phyloP scores from a whole-genome alignment of 148 eudicot species.

The Cornus suecica region DNA sequence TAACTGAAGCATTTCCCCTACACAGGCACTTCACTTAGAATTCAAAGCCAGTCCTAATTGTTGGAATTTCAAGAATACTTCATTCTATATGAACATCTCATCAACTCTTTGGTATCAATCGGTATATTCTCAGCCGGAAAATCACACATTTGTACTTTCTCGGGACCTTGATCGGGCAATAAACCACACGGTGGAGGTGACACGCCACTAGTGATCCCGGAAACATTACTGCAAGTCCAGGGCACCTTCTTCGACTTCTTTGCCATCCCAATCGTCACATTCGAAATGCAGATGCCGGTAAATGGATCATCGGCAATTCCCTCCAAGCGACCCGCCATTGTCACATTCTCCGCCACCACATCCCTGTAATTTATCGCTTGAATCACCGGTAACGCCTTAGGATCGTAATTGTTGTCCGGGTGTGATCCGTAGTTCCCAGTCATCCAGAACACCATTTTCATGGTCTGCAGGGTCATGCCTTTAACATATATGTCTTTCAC shows the following conservation, averaged over 20 bases:
- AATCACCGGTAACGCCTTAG: slow-evolving; percentile 25
- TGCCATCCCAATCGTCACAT: slow-evolving; percentile 39
- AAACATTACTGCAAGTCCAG: slow-evolving; percentile 37
- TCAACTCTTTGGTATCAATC: slow-evolving; percentile 17
- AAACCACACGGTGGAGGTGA: slow-evolving; percentile 29
- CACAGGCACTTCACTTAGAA: too few relatives aligned
- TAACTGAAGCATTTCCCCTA: too few relatives aligned
- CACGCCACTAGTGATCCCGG: slow-evolving; percentile 34
- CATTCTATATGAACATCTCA: slow-evolving; percentile 11
- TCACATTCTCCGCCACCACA: slow-evolving; percentile 39
- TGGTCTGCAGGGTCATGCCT: slow-evolving; percentile 46
- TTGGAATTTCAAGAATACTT: not conserved
- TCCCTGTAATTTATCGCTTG: slow-evolving; percentile 34
- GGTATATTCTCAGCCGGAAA: slow-evolving; percentile 15
- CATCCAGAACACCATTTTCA: slow-evolving; percentile 55
- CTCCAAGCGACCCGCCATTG: slow-evolving; percentile 34
- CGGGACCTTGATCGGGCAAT: slow-evolving; percentile 33
- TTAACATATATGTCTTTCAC: slow-evolving; percentile 48
- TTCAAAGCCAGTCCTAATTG: too few relatives aligned
- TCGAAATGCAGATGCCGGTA: slow-evolving; percentile 43
- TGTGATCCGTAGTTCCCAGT: slow-evolving; percentile 47
- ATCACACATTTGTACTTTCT: slow-evolving; percentile 16
- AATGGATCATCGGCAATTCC: slow-evolving; percentile 39
- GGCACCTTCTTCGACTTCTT: slow-evolving; percentile 42
- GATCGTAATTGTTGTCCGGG: slow-evolving; percentile 31